A percentile compares a stretch with the other conserved stretches of the same genome.
phyloP scores from a whole-genome alignment of 139 green algal genomes.

The Ettlia oleoabundans region DNA sequence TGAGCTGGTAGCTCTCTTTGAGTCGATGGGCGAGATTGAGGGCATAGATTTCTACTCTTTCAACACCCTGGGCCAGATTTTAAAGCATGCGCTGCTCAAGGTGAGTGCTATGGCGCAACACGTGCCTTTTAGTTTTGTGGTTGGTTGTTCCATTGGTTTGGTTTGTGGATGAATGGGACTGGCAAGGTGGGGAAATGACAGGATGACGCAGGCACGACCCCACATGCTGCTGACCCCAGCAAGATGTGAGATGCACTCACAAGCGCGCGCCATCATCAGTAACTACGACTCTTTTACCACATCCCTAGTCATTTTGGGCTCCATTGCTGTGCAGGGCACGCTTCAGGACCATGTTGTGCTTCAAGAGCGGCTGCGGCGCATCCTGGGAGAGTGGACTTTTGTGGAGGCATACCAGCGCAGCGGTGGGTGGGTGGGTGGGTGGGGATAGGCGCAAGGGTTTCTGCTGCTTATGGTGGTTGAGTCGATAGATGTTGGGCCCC shows the following conservation, averaged over 20 bases:
- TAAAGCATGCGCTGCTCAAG: slow-evolving; percentile 75
- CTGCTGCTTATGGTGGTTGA: neutral
- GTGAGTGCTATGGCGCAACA: neutral
- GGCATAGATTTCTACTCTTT: slow-evolving; percentile 92
- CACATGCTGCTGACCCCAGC: too few relatives aligned
- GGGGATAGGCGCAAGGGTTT: neutral
- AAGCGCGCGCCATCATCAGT: too few relatives aligned
- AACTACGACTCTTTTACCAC: too few relatives aligned
- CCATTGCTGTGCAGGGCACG: slow-evolving; percentile 13
- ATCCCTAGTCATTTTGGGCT: neutral
- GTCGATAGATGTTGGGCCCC: neutral
- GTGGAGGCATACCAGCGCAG: slow-evolving; percentile 87
- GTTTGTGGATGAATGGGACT: too few relatives aligned
- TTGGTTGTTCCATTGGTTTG: neutral
- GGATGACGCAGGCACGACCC: too few relatives aligned
- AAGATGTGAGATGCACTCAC: too few relatives aligned
- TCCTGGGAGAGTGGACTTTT: slow-evolving; percentile 90
- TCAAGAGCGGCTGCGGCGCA: slow-evolving; percentile 68
- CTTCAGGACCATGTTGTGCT: slow-evolving; percentile 32
- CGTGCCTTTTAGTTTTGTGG: neutral
- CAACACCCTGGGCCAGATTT: slow-evolving; percentile 68
- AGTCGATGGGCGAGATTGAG: slow-evolving; percentile 23
- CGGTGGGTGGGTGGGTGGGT: slow-evolving; percentile 27
- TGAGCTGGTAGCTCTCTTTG: slow-evolving; percentile 79
- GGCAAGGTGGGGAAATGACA: neutral